Percentiles rank a stretch among this genome's conserved stretches.
Conservation (phyloP, 345 rosid species). For the Anacardium occidentale region DNA sequence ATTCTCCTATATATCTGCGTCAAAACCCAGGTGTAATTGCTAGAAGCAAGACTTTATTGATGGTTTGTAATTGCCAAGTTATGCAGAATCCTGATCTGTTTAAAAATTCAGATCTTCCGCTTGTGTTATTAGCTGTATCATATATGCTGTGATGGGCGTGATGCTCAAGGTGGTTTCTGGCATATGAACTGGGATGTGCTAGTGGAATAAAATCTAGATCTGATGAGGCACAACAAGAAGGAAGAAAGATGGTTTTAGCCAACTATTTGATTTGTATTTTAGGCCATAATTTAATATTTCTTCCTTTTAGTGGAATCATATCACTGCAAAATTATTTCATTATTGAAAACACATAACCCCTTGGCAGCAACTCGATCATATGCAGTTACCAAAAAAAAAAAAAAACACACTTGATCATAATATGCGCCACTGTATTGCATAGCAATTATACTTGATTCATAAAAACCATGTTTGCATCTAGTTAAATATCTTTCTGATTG, state of each 20-base stretch:
- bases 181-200: not conserved
- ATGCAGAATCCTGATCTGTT: not conserved
- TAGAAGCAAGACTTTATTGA: not conserved
- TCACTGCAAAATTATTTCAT: too few species aligned
- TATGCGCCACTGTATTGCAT: not conserved
- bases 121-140: not conserved
- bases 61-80: not conserved
- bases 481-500: not conserved
- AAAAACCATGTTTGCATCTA: not conserved
- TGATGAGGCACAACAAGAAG: not conserved
- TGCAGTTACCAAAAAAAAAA: too few species aligned
- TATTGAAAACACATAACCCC: not conserved
- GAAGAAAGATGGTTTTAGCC: not conserved
- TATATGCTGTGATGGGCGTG: not conserved
- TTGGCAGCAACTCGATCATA: not conserved
- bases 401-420: too few species aligned
- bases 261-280: not conserved
- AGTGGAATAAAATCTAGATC: not conserved
- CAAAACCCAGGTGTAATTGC: not conserved
- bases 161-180: not conserved
- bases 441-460: not conserved
- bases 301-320: not conserved
- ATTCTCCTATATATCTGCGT: constrained; percentile 6
- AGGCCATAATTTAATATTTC: not conserved
- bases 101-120: not conserved